Evolutionary conservation across 805 yeast species (phyloP), one percentile per base, ranked within the genome.

Genomic region (Torulaspora indica): DNA sequence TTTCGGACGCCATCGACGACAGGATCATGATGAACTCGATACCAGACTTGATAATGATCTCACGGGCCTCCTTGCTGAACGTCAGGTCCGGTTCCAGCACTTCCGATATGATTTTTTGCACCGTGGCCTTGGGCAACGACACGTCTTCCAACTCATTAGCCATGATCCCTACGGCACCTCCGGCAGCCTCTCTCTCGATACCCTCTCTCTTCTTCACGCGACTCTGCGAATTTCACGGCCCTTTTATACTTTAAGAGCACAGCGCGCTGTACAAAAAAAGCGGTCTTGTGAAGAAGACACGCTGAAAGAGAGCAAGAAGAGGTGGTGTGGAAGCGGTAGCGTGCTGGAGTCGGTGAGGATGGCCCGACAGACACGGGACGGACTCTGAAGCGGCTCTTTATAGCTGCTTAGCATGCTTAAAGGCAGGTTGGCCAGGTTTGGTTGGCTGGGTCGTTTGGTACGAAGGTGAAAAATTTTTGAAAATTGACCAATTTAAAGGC

Each of bases 11-110:
- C 67, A 89, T 95, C 2, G 95, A 87, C 8, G 96, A 85, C 34
- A 91, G 71, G 47, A 91, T 87, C 95, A 93, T 91, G 48, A 93
- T 83, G 63, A 93, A 91, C 67, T 89, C 96, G 44, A 93, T 88
- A 57, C 97, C 89, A 64, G 96, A 91, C 61, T 93, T 97, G 35
- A 95, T 91, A 35, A 93, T 77, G 35, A 95, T 93, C 58, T 91
- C 98, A 46, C 97, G 74, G 2, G 97, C 95, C 53, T 93, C 98
- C 54, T 90, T 85, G 32, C 95, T 80, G 55, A 91, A 88, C 5
- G 90, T 81, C 45, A 86, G 73, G 59, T 90, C 97, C n/a, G 78
- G 69, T 13, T 96, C 96, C 24, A 91, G 72, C 27, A 93, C 85
- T 58, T 93, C 98, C 3, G 89, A 76, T 14, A 93, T 82, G 38